Base-by-base conservation (phyloP, 1,139 yeast genomes). In the Geotrichum bryndzae region DNA sequence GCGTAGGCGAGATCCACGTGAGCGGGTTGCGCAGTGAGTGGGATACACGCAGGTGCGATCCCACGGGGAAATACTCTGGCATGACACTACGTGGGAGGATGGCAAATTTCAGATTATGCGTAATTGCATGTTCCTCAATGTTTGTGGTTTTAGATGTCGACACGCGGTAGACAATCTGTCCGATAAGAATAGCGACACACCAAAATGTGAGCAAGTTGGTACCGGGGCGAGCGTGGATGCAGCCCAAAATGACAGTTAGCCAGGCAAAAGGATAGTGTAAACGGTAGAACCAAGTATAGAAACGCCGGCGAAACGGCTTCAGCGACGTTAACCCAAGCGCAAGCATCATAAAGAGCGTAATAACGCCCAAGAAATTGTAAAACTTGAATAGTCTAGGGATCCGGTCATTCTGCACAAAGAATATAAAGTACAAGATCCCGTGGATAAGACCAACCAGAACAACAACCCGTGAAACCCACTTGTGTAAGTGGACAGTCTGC, bases 171-270 rank as follows among this genome's bases (percentile, higher is more conserved):
- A 70, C 59, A 48, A 74, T 64, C 67, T 82, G 79, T 74, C 80
- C 80, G 0, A 74, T 54, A 35, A 90, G 73, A 7, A 90, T 75
- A 0, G 71, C 48, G 1, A 81, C 64, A 62, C 84, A 84, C 57
- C 84, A 64, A 0, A 75, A 61, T 0, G 88, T 83, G 57, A 79
- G 75, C 2, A 83, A 74, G 13, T 80, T 76, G 10, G 87, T 85
- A 1, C 83, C 82, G 0, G 97, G 97, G 61, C 97, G 81, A 1
- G 96, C 90, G 73, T 92, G 98, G 67, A 84, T 77, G 52, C 84
- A 84, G 25, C 88, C 75, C 48, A 85, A 68, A 0, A 84, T 64
- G 1, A 90, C 84, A 35, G 83, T 77, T 0, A 80, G 66, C 88
- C 95, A 86, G 1, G 94, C 84, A 63, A 86, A 80, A 6, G 83